Evolutionary conservation across 2,329 filamentous ascomycete genomes (phyloP).

Genomic region (Cadophora gregata): DNA sequence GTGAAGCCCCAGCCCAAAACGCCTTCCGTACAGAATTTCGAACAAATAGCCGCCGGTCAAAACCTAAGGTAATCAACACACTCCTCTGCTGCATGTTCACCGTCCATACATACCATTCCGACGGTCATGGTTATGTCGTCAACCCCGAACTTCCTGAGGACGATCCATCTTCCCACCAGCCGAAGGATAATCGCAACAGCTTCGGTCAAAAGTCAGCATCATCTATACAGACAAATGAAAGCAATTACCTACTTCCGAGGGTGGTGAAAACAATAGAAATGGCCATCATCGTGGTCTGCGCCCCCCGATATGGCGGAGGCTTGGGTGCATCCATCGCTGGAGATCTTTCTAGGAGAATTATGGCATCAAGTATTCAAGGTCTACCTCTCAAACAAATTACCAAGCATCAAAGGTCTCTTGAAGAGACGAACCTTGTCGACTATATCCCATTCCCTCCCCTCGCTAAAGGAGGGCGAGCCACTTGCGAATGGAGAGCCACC

Average conservation of each 20-base stretch:
- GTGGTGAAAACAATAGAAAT: slow-evolving; percentile 24
- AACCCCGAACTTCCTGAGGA: slow-evolving; percentile 21
- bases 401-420: neutral
- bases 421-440: slow-evolving; percentile 7
- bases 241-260: slow-evolving; percentile 24
- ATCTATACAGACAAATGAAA: neutral
- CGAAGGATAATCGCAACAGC: slow-evolving; percentile 24
- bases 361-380: neutral
- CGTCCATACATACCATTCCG: slow-evolving; percentile 21
- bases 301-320: slow-evolving; percentile 11
- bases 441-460: neutral
- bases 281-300: slow-evolving; percentile 19
- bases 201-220: slow-evolving; percentile 10
- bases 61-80: slow-evolving; percentile 12
- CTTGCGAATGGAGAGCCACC: too few species aligned
- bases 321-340: neutral
- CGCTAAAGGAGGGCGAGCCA: neutral
- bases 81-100: neutral
- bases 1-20: slow-evolving; percentile 30
- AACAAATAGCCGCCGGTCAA: slow-evolving; percentile 29
- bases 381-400: neutral
- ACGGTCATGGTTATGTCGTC: slow-evolving; percentile 29
- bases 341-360: neutral
- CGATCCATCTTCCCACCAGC: slow-evolving; percentile 23
- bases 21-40: slow-evolving; percentile 27